Evolutionary conservation across 352 stramenopile genomes (phyloP).

Genomic region (Phytopythium chamaehyphon): DNA sequence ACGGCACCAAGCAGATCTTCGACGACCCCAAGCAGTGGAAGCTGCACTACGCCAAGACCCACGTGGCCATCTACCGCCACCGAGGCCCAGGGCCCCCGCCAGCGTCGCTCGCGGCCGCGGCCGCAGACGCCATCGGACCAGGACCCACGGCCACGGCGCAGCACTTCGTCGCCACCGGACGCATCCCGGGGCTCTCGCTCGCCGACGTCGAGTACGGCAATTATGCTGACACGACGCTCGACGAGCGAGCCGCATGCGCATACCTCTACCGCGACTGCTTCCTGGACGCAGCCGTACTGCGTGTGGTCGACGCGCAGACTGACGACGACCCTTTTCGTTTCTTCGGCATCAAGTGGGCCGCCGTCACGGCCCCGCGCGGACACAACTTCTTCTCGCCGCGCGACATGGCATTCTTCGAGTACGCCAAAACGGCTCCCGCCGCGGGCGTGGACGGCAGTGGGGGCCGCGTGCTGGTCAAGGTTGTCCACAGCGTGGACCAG

Average conservation of each 20-base stretch:
- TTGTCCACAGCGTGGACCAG: constrained; percentile 54
- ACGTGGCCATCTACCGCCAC: constrained; percentile 48
- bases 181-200: constrained; percentile 50
- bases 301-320: constrained; percentile 52
- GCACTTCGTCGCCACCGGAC: constrained; percentile 52
- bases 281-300: constrained; percentile 63
- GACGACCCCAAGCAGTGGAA: constrained; percentile 62
- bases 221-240: constrained; percentile 64
- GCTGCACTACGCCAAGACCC: constrained; percentile 47
- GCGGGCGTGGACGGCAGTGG: constrained; percentile 17
- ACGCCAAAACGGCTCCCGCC: constrained; percentile 37
- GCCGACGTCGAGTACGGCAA: constrained; percentile 66
- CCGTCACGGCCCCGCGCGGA: constrained; percentile 34
- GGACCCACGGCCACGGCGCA: constrained; percentile 13
- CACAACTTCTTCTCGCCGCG: constrained; percentile 50
- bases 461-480: constrained; percentile 56
- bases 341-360: constrained; percentile 78
- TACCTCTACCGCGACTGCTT: constrained; percentile 63
- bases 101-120: neutral
- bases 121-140: neutral
- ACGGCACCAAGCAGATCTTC: constrained; percentile 56
- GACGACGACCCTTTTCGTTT: constrained; percentile 63
- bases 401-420: constrained; percentile 63
- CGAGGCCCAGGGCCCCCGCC: constrained; percentile 12
- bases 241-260: constrained; percentile 55